Conservation (phyloP, 768 basidiomycete species). For the Chalciporus pseudorubinellus region DNA sequence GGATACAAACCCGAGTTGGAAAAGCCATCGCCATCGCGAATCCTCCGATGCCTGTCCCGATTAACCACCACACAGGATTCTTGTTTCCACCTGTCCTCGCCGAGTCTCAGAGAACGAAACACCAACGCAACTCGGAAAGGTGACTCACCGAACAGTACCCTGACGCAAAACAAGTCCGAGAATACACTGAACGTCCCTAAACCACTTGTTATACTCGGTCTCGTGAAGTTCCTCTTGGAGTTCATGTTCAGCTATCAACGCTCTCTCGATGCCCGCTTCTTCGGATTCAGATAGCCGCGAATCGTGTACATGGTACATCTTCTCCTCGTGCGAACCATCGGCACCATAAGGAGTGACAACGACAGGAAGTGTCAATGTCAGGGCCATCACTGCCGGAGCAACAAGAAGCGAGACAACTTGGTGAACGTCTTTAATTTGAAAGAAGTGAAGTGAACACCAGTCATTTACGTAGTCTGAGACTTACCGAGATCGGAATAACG, state of each 20-base stretch:
- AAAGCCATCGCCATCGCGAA: constrained; percentile 50
- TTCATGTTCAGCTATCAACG: constrained; percentile 72
- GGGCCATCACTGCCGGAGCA: constrained; percentile 77
- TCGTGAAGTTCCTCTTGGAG: constrained; percentile 68
- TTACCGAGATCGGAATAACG: constrained; percentile 67
- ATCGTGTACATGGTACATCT: constrained; percentile 33
- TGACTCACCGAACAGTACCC: constrained; percentile 73
- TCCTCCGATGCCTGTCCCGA: constrained; percentile 57
- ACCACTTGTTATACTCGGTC: constrained; percentile 70
- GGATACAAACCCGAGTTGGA: constrained; percentile 57
- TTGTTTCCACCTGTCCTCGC: constrained; percentile 41
- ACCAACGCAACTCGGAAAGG: background rate
- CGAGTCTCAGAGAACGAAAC: background rate
- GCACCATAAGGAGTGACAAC: constrained; percentile 60
- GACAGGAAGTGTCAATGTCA: constrained; percentile 91
- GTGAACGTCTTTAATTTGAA: constrained; percentile 68
- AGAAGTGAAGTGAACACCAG: constrained; percentile 86
- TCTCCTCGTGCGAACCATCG: constrained; percentile 20
- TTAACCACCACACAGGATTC: constrained; percentile 48
- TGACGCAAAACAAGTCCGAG: constrained; percentile 80
- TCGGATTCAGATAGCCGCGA: constrained; percentile 65
- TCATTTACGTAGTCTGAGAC: too few relatives aligned
- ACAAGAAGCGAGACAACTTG: constrained; percentile 74
- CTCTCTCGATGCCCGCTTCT: constrained; percentile 68
- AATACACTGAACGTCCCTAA: constrained; percentile 81